A percentile compares a stretch with the other conserved stretches of the same genome.
Evolutionary conservation across 192 early-diverging fungal species (phyloP).

Genomic region (Backusella morwellensis): DNA sequence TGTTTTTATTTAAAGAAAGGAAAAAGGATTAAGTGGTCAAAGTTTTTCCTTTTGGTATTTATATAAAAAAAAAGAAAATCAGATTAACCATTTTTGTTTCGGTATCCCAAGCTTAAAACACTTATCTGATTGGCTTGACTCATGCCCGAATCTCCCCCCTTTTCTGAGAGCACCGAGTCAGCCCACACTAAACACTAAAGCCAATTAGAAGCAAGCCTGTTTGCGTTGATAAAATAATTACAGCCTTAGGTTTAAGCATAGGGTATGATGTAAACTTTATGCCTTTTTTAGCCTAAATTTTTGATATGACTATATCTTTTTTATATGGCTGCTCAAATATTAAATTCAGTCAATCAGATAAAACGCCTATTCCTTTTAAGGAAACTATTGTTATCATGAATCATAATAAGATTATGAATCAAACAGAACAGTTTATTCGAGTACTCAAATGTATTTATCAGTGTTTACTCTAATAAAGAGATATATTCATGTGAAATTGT

Average conservation of each 20-base stretch:
- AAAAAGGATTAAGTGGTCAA: not conserved
- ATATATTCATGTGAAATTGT: not conserved
- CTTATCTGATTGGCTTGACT: not conserved
- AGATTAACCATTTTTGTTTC: slow-evolving; percentile 4
- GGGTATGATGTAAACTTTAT: not conserved
- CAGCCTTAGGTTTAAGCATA: not conserved
- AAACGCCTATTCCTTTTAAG: not conserved
- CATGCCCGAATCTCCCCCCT: not conserved
- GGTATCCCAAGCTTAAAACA: not conserved
- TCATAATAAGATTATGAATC: not conserved
- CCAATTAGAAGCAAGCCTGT: not conserved
- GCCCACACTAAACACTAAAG: not conserved
- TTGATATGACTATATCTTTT: not conserved
- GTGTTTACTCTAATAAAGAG: not conserved
- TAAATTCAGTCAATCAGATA: not conserved
- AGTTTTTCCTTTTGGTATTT: not conserved
- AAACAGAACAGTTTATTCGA: not conserved
- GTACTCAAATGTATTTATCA: no score
- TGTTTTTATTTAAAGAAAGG: not conserved
- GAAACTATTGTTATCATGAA: not conserved
- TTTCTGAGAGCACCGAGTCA: not conserved
- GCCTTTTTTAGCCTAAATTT: not conserved
- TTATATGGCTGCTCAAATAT: not conserved
- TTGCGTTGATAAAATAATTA: not conserved
- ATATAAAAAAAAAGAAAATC: not conserved